These are phyloP conservation scores for Mycena albidolilacea DNA, from an alignment of 768 basidiomycete species.

Conservation along the genomic window DNA sequence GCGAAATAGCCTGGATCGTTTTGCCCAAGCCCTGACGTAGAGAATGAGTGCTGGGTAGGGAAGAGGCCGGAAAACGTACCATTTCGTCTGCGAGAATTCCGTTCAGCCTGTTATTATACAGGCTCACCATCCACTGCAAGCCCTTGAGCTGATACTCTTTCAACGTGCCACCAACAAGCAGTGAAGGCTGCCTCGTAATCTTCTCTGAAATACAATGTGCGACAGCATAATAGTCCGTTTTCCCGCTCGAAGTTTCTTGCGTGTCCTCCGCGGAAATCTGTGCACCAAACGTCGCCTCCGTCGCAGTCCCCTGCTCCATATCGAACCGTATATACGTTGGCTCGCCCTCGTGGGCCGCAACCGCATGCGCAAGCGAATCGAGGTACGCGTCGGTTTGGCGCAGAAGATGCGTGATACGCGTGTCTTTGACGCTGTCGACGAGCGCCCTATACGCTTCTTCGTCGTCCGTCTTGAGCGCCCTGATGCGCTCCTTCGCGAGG, in stretches of 20 bases:
- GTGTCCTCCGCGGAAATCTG: conserved; percentile 76
- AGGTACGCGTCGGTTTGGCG: conserved; percentile 96
- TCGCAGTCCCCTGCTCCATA: conserved; percentile 79
- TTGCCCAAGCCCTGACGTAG: conserved; percentile 88
- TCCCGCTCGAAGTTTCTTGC: conserved; percentile 71
- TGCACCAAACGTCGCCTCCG: conserved; percentile 94
- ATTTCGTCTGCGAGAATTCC: conserved; percentile 97
- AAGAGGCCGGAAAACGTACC: conserved; percentile 56
- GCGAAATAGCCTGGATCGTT: conserved; percentile 94
- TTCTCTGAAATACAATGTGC: conserved; percentile 94
- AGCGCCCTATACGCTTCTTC: conserved; percentile 99
- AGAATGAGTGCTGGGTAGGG: conserved; percentile 29
- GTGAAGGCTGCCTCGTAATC: conserved; percentile 76
- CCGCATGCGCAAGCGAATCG: conserved; percentile 94
- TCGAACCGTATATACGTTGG: conserved; percentile 64
- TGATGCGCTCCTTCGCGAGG: conserved; percentile 96
- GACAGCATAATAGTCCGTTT: conserved; percentile 96
- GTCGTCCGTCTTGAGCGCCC: conserved; percentile 97
- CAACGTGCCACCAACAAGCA: conserved; percentile 89
- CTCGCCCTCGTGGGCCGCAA: conserved; percentile 85
- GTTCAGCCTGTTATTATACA: conserved; percentile 96
- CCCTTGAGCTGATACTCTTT: conserved; percentile 98
- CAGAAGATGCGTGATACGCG: conserved; percentile 96
- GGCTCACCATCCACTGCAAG: conserved; percentile 97
- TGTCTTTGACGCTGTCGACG: conserved; percentile 99